These are phyloP conservation scores for Colletotrichum incanum DNA, from an alignment of 2,329 filamentous ascomycete genomes.

Conservation along the genomic window DNA sequence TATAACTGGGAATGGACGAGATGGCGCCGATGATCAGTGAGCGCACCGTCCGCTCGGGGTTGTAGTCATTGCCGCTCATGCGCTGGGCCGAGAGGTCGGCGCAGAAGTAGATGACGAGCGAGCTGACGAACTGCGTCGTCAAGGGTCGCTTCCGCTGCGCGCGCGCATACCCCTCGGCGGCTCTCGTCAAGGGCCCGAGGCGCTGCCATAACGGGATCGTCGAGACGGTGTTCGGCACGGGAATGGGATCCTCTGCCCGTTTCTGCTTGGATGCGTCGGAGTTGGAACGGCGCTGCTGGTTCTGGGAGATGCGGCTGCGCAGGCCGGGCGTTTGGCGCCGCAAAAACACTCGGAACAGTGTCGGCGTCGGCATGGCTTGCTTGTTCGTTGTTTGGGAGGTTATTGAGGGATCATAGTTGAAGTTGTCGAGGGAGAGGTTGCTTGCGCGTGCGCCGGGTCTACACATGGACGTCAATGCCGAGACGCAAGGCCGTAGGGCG, in stretches of 20 bases:
- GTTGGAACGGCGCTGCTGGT: constrained; percentile 48
- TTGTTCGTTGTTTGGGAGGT: not conserved
- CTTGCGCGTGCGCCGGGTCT: not conserved
- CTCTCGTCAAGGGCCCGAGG: constrained; percentile 70
- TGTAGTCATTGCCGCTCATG: constrained; percentile 75
- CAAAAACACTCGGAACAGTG: constrained; percentile 47
- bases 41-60: constrained; percentile 77
- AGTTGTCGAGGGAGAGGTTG: constrained; percentile 2
- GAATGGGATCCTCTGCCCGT: constrained; percentile 55
- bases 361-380: constrained; percentile 46
- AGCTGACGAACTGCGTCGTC: constrained; percentile 83
- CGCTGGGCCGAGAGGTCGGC: constrained; percentile 85
- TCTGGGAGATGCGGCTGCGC: constrained; percentile 38
- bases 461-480: constrained; percentile 11
- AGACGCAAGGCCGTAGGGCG: constrained; percentile 20
- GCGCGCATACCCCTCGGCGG: constrained; percentile 74
- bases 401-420: constrained; percentile 26
- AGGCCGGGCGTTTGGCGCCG: constrained; percentile 49
- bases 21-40: constrained; percentile 82
- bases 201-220: constrained; percentile 68
- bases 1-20: constrained; percentile 83
- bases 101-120: constrained; percentile 83
- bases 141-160: constrained; percentile 82
- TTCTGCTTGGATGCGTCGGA: constrained; percentile 44
- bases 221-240: constrained; percentile 60